Percentiles rank a stretch among this genome's conserved stretches.
These are phyloP conservation scores for Tetrapisispora pingtungensis DNA, from an alignment of 805 yeast genomes.

Conservation along the genomic window DNA sequence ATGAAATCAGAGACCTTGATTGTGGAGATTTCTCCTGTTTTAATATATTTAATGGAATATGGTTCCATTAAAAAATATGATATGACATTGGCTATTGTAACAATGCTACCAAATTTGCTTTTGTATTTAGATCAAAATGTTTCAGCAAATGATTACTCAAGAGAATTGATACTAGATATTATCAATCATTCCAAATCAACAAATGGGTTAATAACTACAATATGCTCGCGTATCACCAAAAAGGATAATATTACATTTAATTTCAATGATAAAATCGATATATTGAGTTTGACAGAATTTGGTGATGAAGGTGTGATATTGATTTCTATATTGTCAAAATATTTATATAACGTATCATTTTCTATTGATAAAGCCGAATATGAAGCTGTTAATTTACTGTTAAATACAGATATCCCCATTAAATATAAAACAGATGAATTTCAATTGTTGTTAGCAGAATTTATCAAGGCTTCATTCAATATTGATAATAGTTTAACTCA, in stretches of 20 bases:
- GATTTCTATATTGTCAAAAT: constrained; percentile 13
- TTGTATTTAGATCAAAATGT: no score
- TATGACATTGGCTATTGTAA: constrained; percentile 6
- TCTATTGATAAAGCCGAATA: constrained; percentile 1
- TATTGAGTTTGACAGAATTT: constrained; percentile 6
- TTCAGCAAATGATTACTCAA: no score
- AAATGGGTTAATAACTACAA: no score
- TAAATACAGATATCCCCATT: constrained; percentile 3
- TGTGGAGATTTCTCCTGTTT: not conserved
- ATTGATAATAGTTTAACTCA: not conserved
- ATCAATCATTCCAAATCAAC: not conserved
- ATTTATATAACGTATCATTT: constrained; percentile 6
- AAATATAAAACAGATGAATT: constrained; percentile 10
- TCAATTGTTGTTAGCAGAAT: constrained; percentile 11
- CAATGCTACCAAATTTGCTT: not conserved
- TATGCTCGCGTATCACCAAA: no score
- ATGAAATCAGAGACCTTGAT: not conserved
- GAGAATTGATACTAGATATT: no score
- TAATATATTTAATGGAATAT: constrained; percentile 6
- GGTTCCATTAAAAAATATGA: constrained; percentile 1
- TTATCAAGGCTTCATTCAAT: not conserved
- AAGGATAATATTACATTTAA: no score
- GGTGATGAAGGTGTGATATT: constrained; percentile 6
- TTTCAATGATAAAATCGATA: constrained; percentile 4
- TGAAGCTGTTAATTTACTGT: constrained; percentile 4